Conservation (phyloP, 495 filamentous ascomycete species). For the Friedmanniomyces simplex region DNA sequence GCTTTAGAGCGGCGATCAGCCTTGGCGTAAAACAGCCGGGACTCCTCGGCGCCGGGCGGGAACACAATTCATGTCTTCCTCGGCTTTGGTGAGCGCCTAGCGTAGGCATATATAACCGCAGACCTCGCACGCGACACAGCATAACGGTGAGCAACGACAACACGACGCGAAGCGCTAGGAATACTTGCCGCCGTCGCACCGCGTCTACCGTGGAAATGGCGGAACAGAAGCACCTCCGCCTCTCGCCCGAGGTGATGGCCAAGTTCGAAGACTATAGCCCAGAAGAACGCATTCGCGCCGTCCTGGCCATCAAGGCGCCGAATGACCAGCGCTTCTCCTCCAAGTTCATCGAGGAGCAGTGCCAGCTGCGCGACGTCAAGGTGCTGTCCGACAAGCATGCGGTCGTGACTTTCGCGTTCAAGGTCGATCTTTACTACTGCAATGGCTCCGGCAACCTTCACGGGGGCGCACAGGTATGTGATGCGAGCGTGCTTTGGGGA, state of each 20-base stretch:
- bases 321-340: slow-evolving; percentile 10
- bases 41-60: too few relatives aligned
- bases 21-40: too few relatives aligned
- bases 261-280: slow-evolving; percentile 4
- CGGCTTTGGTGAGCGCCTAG: too few relatives aligned
- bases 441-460: slow-evolving; percentile 30
- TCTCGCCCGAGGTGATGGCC: not conserved
- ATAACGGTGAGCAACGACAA: too few relatives aligned
- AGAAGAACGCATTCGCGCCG: slow-evolving; percentile 11
- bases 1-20: too few relatives aligned
- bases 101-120: too few relatives aligned
- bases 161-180: not conserved
- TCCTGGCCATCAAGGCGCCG: slow-evolving; percentile 8
- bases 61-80: too few relatives aligned
- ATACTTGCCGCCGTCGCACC: not conserved
- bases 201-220: not conserved
- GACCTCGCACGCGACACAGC: too few relatives aligned
- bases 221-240: not conserved
- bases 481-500: too few relatives aligned
- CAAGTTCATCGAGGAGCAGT: slow-evolving; percentile 10
- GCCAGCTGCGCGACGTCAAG: slow-evolving; percentile 5
- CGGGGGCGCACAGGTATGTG: slow-evolving; percentile 14
- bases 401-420: slow-evolving; percentile 24
- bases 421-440: slow-evolving; percentile 21
- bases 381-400: slow-evolving; percentile 4